Conservation (phyloP, 495 filamentous ascomycete species). For the Daldinia vernicosa region DNA sequence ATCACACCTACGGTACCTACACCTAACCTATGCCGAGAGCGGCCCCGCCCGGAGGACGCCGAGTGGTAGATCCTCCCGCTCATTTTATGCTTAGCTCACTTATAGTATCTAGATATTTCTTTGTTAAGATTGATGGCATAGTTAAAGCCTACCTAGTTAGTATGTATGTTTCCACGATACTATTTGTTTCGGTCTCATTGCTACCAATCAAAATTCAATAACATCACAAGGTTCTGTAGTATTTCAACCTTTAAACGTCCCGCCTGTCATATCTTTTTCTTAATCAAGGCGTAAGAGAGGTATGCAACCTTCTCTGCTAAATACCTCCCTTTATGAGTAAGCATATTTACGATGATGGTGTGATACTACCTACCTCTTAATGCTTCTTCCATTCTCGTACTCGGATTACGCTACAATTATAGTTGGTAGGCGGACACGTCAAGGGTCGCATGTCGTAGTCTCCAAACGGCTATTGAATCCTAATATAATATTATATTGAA, state of each 20-base stretch:
- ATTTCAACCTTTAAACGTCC: not conserved
- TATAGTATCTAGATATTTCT: not conserved
- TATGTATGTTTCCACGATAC: not conserved
- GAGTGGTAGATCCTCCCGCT: constrained; percentile 5
- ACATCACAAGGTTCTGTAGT: not conserved
- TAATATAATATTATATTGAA: too few species aligned
- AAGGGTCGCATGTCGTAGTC: not conserved
- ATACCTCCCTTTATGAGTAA: constrained; percentile 21
- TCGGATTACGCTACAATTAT: not conserved
- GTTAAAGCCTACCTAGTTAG: too few species aligned
- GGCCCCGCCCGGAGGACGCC: constrained; percentile 27
- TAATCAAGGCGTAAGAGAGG: not conserved
- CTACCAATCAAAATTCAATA: not conserved
- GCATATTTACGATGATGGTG: not conserved
- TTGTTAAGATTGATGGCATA: not conserved
- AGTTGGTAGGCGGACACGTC: not conserved
- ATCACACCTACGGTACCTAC: constrained; percentile 7
- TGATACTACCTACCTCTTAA: constrained; percentile 21
- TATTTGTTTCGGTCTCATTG: not conserved
- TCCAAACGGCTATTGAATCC: not conserved
- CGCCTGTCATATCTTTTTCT: not conserved
- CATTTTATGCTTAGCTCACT: not conserved
- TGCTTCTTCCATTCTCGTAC: not conserved
- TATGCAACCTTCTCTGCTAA: not conserved
- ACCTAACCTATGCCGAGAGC: constrained; percentile 3